Evolutionary conservation across 2,329 filamentous ascomycete species (phyloP), one percentile per base, ranked within the genome.

Genomic region (Raffaelea ambrosiae): DNA sequence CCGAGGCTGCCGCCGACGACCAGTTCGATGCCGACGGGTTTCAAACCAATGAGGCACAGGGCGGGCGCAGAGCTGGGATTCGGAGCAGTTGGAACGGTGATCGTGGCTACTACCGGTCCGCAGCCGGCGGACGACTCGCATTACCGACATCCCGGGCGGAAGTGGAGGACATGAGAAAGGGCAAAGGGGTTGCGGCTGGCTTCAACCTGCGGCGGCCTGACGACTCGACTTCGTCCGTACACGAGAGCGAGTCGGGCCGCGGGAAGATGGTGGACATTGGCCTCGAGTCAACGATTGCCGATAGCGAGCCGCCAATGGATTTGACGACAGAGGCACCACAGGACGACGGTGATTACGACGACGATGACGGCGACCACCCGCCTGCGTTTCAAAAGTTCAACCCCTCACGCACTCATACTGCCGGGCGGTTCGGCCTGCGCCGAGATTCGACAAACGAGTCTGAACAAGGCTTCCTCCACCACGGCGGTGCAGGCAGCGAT

Each of bases 201-300:
- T 55, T 53, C 16, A 13, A 29, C 13, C 26, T 29, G 26, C 26
- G 26, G 26, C 26, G 26, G 7, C 26, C 7, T 29, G 58, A 60
- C 54, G 60, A 55, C 16, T 11, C 16, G 7, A 22, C 19, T 3
- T 43, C 19, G 4, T 22, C 36, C 3, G 31, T 50, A 3, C 55
- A 59, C 18, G 61, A 65, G 55, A 61, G 56, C 23, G 41, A 43
- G 16, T 29, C 41, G 4, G 22, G 23, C 49, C 81, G 74, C 61
- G 80, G 77, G 14, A 86, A 81, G 59, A 83, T 98, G 76, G 88
- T 93, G 8, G 90, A 97, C 61, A 78, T 97, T 43, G 87, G 88
- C 26, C 74, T 97, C 19, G 87, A 90, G 47, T 83, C 81, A 13
- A 76, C 75, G 4, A 72, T 77, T 44, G 74, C 74, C 40, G 71